These are phyloP conservation scores for Flaveria robusta DNA, from an alignment of 129 eudicot genomes.

Conservation along the genomic window DNA sequence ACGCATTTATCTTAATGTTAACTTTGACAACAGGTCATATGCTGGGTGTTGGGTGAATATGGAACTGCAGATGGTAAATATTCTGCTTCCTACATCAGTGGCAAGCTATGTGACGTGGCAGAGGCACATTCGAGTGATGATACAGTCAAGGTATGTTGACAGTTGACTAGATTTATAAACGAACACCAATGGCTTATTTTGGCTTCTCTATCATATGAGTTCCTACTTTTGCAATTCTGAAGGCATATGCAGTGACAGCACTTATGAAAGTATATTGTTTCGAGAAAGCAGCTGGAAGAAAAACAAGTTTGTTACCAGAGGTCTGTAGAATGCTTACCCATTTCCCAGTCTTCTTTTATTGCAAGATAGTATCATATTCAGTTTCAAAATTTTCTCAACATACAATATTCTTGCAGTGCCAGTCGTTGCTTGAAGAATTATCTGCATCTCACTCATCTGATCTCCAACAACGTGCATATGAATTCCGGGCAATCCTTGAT, in stretches of 20 bases:
- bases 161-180: slow-evolving; percentile 6
- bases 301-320: slow-evolving; percentile 87
- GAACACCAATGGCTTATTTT: neutral
- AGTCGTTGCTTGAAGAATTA: slow-evolving; percentile 78
- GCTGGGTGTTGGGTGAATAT: slow-evolving; percentile 99
- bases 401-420: slow-evolving; percentile 57
- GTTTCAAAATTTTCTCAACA: slow-evolving; percentile 1
- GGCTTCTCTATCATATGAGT: slow-evolving; percentile 1
- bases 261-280: slow-evolving; percentile 86
- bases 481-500: slow-evolving; percentile 70
- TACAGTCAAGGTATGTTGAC: slow-evolving; percentile 67
- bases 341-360: slow-evolving; percentile 1
- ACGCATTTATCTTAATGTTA: slow-evolving; percentile 1
- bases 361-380: neutral
- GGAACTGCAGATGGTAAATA: slow-evolving; percentile 95
- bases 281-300: slow-evolving; percentile 93
- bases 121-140: slow-evolving; percentile 97
- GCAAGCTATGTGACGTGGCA: slow-evolving; percentile 93
- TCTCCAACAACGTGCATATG: slow-evolving; percentile 99
- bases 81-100: slow-evolving; percentile 91
- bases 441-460: slow-evolving; percentile 94
- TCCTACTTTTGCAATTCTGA: slow-evolving; percentile 28
- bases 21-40: slow-evolving; percentile 64
- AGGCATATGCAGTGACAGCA: slow-evolving; percentile 96
- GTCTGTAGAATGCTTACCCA: slow-evolving; percentile 43